Conservation (phyloP, 192 early-diverging fungal species). For the Backusella luteola region DNA sequence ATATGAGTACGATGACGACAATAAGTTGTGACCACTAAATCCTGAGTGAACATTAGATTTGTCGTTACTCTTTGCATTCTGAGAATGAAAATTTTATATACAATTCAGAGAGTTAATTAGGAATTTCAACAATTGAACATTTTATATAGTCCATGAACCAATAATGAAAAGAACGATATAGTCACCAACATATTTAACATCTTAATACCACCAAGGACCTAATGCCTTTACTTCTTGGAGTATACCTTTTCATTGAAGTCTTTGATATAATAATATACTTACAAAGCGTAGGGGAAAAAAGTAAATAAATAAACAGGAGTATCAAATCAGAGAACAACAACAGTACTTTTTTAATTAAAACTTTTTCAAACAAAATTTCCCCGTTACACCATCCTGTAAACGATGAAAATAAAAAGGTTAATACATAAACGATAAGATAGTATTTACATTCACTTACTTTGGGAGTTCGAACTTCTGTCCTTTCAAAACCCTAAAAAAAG, state of each 20-base stretch:
- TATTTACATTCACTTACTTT: slow-evolving; percentile 26
- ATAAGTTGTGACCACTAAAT: too few species aligned
- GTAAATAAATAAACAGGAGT: slow-evolving; percentile 3
- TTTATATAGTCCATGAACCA: too few species aligned
- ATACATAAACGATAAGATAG: not conserved
- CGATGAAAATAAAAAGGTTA: not conserved
- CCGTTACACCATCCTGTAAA: slow-evolving; percentile 5
- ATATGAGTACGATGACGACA: too few species aligned
- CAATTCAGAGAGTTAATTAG: too few species aligned
- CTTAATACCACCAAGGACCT: not conserved
- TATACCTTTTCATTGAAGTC: not conserved
- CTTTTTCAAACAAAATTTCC: not conserved
- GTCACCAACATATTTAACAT: not conserved
- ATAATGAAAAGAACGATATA: too few species aligned
- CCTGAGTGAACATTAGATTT: too few species aligned
- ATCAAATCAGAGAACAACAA: slow-evolving; percentile 6
- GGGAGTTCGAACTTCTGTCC: slow-evolving; percentile 71
- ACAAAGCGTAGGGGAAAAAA: not conserved
- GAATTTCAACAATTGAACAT: too few species aligned
- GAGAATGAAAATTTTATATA: too few species aligned
- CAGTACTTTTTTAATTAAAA: slow-evolving; percentile 1
- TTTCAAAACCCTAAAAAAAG: slow-evolving; percentile 54
- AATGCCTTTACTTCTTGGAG: not conserved
- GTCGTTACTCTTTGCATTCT: too few species aligned
- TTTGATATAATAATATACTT: not conserved